These are phyloP conservation scores for Lactifluus echinatus DNA, from an alignment of 768 basidiomycete species.

Conservation along the genomic window DNA sequence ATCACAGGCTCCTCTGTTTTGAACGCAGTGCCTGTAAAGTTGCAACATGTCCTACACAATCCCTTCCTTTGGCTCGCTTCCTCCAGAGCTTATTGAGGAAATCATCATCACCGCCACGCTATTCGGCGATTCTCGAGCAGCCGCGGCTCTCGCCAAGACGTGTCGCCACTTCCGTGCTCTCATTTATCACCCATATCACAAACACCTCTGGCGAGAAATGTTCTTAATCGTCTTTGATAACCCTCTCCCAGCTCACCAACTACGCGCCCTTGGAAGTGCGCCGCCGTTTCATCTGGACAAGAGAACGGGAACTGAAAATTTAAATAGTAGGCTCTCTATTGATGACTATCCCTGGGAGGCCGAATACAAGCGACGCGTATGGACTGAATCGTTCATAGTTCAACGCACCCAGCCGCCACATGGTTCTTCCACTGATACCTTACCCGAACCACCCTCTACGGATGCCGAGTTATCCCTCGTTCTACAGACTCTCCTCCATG, in stretches of 20 bases:
- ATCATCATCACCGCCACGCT: conserved; percentile 26
- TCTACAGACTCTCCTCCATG: conserved; percentile 29
- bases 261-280: background rate
- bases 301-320: background rate
- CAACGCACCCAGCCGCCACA: conserved; percentile 3
- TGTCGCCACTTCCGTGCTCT: conserved; percentile 26
- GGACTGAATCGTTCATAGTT: conserved; percentile 23
- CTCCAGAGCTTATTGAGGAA: conserved; percentile 31
- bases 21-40: background rate
- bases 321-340: background rate
- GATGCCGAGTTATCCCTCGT: conserved; percentile 19
- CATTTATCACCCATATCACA: conserved; percentile 27
- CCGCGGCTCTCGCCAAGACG: conserved; percentile 30
- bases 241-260: conserved; percentile 17
- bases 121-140: conserved; percentile 23
- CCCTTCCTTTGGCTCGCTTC: conserved; percentile 15
- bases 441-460: background rate
- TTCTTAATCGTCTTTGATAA: conserved; percentile 33
- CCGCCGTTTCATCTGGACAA: background rate
- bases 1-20: background rate
- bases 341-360: conserved; percentile 21
- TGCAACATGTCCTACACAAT: background rate
- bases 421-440: background rate
- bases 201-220: conserved; percentile 33
- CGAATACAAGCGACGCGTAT: conserved; percentile 23